A percentile compares a stretch with the other conserved stretches of the same genome.
phyloP scores from a whole-genome alignment of 805 yeast genomes.

The Diddensiella transvaalensis region DNA sequence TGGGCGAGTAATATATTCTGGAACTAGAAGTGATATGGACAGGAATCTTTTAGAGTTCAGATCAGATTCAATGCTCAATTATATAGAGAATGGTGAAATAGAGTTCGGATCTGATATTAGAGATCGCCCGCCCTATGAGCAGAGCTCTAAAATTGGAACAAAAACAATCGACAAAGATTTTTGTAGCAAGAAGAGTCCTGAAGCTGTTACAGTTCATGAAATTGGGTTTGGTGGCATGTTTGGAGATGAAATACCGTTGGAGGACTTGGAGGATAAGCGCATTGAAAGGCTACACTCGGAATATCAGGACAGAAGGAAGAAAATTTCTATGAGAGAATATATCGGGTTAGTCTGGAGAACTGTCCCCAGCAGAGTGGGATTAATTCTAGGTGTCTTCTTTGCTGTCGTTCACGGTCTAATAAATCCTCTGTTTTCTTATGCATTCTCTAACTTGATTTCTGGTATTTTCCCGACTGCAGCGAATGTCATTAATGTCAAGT shows the following conservation, averaged over 20 bases:
- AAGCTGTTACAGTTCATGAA: background rate
- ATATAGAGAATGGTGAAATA: background rate
- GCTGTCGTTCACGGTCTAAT: constrained; percentile 58
- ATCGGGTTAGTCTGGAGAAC: background rate
- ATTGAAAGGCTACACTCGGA: background rate
- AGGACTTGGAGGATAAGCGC: background rate
- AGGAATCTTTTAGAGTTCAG: background rate
- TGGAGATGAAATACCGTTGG: background rate
- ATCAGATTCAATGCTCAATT: background rate
- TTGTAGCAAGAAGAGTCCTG: background rate
- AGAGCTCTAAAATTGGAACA: background rate
- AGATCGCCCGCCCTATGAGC: background rate
- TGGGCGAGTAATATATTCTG: constrained; percentile 45
- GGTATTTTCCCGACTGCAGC: constrained; percentile 52
- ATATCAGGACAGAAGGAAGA: background rate
- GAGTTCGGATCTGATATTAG: too few relatives aligned
- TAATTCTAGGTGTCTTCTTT: constrained; percentile 49
- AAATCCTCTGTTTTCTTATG: constrained; percentile 75
- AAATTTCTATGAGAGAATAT: background rate
- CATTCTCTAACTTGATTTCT: constrained; percentile 64
- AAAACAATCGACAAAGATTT: background rate
- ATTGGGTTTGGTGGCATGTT: background rate
- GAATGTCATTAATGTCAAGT: constrained; percentile 26
- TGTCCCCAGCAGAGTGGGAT: constrained; percentile 19
- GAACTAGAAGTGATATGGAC: constrained; percentile 12